Conservation (phyloP, 2,329 filamentous ascomycete species). For the Sporothrix curviconia region DNA sequence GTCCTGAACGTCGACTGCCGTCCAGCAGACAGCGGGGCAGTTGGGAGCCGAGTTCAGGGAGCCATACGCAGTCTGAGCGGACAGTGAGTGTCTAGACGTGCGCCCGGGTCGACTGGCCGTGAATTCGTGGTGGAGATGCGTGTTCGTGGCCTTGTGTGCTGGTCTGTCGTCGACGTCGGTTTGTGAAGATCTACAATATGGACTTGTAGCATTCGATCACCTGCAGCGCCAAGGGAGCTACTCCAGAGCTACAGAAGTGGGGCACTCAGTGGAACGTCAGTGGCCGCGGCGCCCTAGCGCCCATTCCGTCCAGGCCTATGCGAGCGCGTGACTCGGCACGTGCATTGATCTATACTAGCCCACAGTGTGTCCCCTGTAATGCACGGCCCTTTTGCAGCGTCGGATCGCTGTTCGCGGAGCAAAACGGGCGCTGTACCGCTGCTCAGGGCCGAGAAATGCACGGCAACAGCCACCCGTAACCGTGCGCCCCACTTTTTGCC, state of each 20-base stretch:
- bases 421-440: conserved; percentile 8
- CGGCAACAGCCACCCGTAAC: background rate
- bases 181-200: background rate
- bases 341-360: no score
- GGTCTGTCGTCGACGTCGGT: background rate
- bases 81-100: background rate
- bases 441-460: background rate
- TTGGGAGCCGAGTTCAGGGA: background rate
- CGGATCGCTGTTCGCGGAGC: conserved; percentile 9
- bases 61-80: background rate
- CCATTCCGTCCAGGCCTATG: no score
- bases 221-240: conserved; percentile 3
- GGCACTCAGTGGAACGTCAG: no score
- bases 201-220: no score
- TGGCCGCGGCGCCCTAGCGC: no score
- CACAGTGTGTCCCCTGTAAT: conserved; percentile 12
- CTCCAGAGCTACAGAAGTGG: background rate
- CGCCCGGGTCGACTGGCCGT: no score
- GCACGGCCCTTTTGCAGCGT: background rate
- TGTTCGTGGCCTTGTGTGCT: no score
- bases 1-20: no score
- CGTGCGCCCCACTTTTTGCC: conserved; percentile 10
- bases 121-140: no score
- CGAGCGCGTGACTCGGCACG: no score
- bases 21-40: background rate